Conservation (phyloP, 768 basidiomycete genomes). For the Rickenella mellea region DNA sequence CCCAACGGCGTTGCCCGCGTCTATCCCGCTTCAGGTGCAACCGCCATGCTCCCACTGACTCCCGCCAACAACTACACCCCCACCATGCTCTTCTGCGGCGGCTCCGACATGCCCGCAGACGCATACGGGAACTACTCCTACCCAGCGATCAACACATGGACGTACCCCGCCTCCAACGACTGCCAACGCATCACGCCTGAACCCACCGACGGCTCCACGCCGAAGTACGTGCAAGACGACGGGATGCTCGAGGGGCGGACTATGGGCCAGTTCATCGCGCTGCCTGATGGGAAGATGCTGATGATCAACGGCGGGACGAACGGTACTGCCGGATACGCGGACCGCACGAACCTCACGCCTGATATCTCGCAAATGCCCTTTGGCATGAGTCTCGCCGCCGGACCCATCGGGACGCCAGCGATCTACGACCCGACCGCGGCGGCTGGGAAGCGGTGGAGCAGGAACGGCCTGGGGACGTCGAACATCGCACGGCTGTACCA, state of each 20-base stretch:
- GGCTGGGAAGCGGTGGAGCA: constrained; percentile 66
- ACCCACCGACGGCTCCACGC: constrained; percentile 53
- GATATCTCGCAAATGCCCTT: constrained; percentile 50
- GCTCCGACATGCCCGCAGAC: constrained; percentile 63
- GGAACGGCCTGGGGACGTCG: constrained; percentile 48
- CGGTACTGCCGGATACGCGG: constrained; percentile 84
- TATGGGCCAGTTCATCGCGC: constrained; percentile 87
- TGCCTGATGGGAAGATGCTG: constrained; percentile 71
- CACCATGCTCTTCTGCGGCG: constrained; percentile 87
- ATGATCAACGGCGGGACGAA: constrained; percentile 76
- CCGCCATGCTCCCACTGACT: constrained; percentile 85
- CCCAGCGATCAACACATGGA: constrained; percentile 68
- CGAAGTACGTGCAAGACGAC: constrained; percentile 64
- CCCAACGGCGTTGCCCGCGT: constrained; percentile 67
- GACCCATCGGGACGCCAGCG: constrained; percentile 69
- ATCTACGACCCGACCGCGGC: constrained; percentile 75
- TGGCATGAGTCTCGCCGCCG: constrained; percentile 67
- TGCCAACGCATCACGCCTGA: constrained; percentile 86
- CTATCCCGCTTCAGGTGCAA: constrained; percentile 84
- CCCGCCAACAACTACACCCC: constrained; percentile 82
- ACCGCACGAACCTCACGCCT: constrained; percentile 35
- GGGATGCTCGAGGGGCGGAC: constrained; percentile 65
- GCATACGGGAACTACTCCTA: constrained; percentile 71
- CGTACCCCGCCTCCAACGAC: constrained; percentile 56
- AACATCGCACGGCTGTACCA: constrained; percentile 82